These are phyloP conservation scores for Clavaria fumosa DNA, from an alignment of 768 basidiomycete species.

Conservation along the genomic window DNA sequence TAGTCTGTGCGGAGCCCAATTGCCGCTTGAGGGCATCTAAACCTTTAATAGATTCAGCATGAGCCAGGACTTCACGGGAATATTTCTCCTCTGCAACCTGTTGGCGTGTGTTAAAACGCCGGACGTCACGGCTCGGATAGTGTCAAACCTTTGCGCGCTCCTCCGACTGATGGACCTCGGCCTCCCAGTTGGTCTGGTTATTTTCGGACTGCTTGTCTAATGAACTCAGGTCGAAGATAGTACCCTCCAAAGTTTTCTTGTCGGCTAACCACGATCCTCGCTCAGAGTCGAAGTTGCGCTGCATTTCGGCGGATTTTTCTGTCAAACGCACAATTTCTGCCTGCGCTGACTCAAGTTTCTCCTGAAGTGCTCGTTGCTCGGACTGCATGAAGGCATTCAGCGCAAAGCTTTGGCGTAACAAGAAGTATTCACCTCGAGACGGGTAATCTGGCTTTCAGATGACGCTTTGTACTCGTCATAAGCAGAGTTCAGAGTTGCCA, in stretches of 20 bases:
- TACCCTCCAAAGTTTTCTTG: constrained; percentile 69
- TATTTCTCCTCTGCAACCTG: constrained; percentile 72
- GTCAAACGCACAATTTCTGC: constrained; percentile 36
- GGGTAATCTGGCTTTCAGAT: constrained; percentile 52
- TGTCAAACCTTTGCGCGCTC: constrained; percentile 47
- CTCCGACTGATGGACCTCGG: constrained; percentile 49
- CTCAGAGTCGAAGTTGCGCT: constrained; percentile 52
- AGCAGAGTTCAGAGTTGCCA: constrained; percentile 51
- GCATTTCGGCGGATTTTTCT: constrained; percentile 38
- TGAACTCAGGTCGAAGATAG: constrained; percentile 65
- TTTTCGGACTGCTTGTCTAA: constrained; percentile 55
- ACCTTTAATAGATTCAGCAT: constrained; percentile 71
- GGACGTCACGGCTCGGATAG: background rate
- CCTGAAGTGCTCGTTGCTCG: constrained; percentile 46
- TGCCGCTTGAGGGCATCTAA: constrained; percentile 52
- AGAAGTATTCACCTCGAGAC: constrained; percentile 39
- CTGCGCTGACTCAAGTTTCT: constrained; percentile 38
- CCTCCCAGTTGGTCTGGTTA: constrained; percentile 47
- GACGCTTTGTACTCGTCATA: constrained; percentile 69
- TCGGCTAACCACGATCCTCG: constrained; percentile 58
- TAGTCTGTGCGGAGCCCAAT: constrained; percentile 32
- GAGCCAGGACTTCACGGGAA: constrained; percentile 64
- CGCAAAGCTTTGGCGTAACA: background rate
- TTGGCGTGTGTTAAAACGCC: background rate
- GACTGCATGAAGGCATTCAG: constrained; percentile 26